Evolutionary conservation across 2,329 filamentous ascomycete genomes (phyloP).

Genomic region (Eutypa lata): DNA sequence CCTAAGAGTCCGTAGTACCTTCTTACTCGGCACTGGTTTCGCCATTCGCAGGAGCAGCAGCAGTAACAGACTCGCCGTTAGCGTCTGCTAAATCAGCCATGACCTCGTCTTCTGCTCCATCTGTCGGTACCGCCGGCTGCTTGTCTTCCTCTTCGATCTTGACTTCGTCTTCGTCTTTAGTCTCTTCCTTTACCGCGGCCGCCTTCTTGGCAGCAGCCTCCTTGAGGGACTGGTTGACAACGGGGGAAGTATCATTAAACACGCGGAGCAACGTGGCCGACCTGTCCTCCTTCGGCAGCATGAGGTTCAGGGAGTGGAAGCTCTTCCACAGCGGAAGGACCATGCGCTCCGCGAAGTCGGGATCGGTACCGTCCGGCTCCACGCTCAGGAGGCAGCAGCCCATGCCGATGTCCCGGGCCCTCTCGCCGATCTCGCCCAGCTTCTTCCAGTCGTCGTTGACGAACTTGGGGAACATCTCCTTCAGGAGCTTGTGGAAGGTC

Average conservation of each 20-base stretch:
- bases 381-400: slow-evolving; percentile 89
- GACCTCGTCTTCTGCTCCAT: slow-evolving; percentile 2
- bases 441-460: slow-evolving; percentile 68
- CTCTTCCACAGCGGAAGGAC: slow-evolving; percentile 93
- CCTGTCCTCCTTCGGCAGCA: slow-evolving; percentile 96
- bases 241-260: slow-evolving; percentile 83
- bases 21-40: neutral
- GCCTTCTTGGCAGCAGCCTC: slow-evolving; percentile 43
- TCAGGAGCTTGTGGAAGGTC: slow-evolving; percentile 77
- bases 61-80: neutral
- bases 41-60: neutral
- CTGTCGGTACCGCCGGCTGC: slow-evolving; percentile 1
- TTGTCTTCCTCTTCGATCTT: slow-evolving; percentile 12
- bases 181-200: slow-evolving; percentile 34
- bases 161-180: slow-evolving; percentile 18
- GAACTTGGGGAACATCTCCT: slow-evolving; percentile 96
- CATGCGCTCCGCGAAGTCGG: slow-evolving; percentile 69
- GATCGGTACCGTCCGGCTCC: slow-evolving; percentile 66
- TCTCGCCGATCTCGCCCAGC: slow-evolving; percentile 84
- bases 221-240: slow-evolving; percentile 67
- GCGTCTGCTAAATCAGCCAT: neutral
- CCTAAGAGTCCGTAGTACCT: neutral
- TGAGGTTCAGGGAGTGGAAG: slow-evolving; percentile 86
- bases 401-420: slow-evolving; percentile 75
- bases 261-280: slow-evolving; percentile 87